Percentiles rank a stretch among this genome's conserved stretches.
phyloP scores from a whole-genome alignment of 2,329 filamentous ascomycete genomes.

The Eutypella sp. region DNA sequence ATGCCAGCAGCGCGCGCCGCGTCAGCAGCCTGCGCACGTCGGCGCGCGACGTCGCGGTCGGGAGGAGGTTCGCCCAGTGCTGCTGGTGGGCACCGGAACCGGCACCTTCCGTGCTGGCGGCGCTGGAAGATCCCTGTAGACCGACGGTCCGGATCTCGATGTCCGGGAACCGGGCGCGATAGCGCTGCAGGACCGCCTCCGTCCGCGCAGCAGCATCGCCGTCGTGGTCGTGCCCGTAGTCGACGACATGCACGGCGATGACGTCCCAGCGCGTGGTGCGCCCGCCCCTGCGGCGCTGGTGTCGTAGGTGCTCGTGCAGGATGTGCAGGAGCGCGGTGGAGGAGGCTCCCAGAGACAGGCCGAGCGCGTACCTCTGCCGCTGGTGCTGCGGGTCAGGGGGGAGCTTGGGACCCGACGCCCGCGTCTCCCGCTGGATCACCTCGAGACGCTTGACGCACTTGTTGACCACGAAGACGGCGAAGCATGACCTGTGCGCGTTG shows the following conservation, averaged over 20 bases:
- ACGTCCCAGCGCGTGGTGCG: constrained; percentile 52
- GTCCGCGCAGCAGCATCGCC: constrained; percentile 5
- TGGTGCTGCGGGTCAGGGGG: constrained; percentile 20
- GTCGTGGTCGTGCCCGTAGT: constrained; percentile 17
- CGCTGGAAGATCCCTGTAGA: constrained; percentile 8
- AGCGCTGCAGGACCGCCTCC: constrained; percentile 16
- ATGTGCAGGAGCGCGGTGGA: constrained; percentile 75
- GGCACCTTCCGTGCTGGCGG: constrained; percentile 1
- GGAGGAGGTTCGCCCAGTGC: too few relatives aligned
- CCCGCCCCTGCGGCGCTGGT: constrained; percentile 49
- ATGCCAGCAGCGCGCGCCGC: constrained; percentile 63
- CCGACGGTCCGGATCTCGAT: constrained; percentile 59
- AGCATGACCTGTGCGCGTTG: constrained; percentile 58
- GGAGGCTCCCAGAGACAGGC: constrained; percentile 77
- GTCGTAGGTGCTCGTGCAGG: constrained; percentile 63
- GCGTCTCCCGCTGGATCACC: constrained; percentile 44
- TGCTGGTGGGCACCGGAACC: too few relatives aligned
- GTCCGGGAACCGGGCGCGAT: constrained; percentile 59
- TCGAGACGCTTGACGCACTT: constrained; percentile 73
- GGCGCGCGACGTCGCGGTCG: constrained; percentile 68
- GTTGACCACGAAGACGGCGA: constrained; percentile 67
- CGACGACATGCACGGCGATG: constrained; percentile 52
- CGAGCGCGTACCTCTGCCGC: constrained; percentile 60
- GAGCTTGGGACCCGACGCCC: constrained; percentile 18
- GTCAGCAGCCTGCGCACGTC: constrained; percentile 70